A percentile compares a stretch with the other conserved stretches of the same genome.
Conservation (phyloP, 495 filamentous ascomycete genomes). For the Xylaria sp. region DNA sequence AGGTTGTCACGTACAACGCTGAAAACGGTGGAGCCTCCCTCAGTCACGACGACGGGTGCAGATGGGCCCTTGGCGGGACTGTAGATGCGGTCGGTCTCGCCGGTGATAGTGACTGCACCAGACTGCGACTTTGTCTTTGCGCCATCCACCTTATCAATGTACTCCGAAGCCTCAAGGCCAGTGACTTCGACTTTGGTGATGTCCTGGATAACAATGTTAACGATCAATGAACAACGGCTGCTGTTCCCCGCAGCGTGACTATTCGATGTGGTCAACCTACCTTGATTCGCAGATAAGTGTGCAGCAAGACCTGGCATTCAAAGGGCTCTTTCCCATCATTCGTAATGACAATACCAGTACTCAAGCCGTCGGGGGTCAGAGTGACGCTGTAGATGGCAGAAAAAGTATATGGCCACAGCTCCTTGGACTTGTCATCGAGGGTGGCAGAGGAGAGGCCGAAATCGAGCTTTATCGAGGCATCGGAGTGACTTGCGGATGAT, state of each 20-base stretch:
- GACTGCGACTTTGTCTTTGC: slow-evolving; percentile 64
- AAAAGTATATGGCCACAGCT: slow-evolving; percentile 83
- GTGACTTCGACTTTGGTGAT: slow-evolving; percentile 72
- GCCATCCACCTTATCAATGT: slow-evolving; percentile 80
- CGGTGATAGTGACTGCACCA: slow-evolving; percentile 62
- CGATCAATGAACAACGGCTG: slow-evolving; percentile 2
- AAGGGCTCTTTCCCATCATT: slow-evolving; percentile 83
- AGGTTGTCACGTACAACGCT: slow-evolving; percentile 80
- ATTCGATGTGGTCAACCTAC: slow-evolving; percentile 56
- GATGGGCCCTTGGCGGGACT: slow-evolving; percentile 68
- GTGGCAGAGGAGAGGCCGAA: slow-evolving; percentile 83
- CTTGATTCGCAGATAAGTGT: slow-evolving; percentile 84
- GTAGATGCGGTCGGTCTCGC: slow-evolving; percentile 81
- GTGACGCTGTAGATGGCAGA: slow-evolving; percentile 92
- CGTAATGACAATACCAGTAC: slow-evolving; percentile 83
- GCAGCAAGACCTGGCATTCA: slow-evolving; percentile 90
- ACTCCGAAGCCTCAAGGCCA: slow-evolving; percentile 75
- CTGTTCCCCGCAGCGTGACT: neutral
- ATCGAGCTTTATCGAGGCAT: slow-evolving; percentile 84
- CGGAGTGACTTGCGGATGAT: slow-evolving; percentile 49
- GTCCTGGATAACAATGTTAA: slow-evolving; percentile 58
- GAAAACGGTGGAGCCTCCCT: slow-evolving; percentile 68
- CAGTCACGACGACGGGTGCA: slow-evolving; percentile 61
- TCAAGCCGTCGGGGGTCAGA: slow-evolving; percentile 72
- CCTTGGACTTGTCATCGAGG: slow-evolving; percentile 67